Evolutionary conservation across 352 stramenopile species (phyloP), one percentile per base, ranked within the genome.

Genomic region (Hyphochytrium catenoides): DNA sequence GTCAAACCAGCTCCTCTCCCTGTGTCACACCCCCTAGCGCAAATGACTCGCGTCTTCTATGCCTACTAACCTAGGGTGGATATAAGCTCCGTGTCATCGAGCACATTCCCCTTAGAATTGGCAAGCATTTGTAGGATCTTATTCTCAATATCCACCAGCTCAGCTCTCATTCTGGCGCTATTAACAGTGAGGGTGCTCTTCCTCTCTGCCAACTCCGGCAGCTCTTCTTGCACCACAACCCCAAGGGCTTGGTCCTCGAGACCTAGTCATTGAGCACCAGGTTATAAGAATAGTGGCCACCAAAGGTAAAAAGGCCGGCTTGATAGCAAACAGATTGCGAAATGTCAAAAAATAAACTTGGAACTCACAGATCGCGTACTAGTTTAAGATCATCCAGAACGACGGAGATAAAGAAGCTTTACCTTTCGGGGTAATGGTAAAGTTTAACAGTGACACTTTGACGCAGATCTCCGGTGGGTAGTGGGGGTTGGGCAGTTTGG

Each of bases 131-230:
- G 87, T 44, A 92, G 35, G 23, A 92, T 92, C 26, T 84, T 81
- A 54, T 88, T 87, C 39, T 92, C 77, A 36, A 92, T 85, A 44
- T 92, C 77, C 16, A 87, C 62, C 1, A 92, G 63, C 37, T 92
- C 72, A 0, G 74, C 74, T 24, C 87, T 87, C 72, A 90, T 90
- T 12, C 69, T 60, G 1, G 77, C 74, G 32, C 88, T 90, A 0
- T 69, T 76, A 4, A 91, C 64, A 8, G 91, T 75, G 8, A 92
- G 57, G 22, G 66, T 76, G 52, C 90, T 91, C 38, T 92, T 92
- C 47, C 90, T 89, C 51, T 90, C 74, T 1, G 83, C 74, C 17
- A 92, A 47, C 45, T 91, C 75, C 1, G 77, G 77, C 71, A 91
- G 84, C 39, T 92, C 77, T 44, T 91, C 75, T 40, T 88, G 71